Percentiles rank a stretch among this genome's conserved stretches.
These are phyloP conservation scores for Takashimella koratensis DNA, from an alignment of 1,284 basidiomycete species.

Conservation along the genomic window DNA sequence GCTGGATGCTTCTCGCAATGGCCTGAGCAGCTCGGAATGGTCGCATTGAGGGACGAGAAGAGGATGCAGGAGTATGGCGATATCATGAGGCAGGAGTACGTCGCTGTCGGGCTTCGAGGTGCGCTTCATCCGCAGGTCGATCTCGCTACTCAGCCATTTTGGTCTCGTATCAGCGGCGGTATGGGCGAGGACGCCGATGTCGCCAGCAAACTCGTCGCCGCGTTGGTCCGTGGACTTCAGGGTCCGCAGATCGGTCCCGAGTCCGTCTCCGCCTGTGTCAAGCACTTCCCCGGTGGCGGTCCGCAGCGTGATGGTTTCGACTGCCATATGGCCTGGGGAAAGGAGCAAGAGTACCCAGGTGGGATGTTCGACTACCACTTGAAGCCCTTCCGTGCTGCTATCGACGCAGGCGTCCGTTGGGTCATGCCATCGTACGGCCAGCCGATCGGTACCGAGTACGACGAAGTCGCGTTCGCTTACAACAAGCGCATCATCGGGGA, in stretches of 20 bases:
- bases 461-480: constrained; percentile 16
- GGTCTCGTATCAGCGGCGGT: constrained; percentile 11
- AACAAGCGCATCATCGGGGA: constrained; percentile 12
- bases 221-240: constrained; percentile 9
- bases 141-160: constrained; percentile 11
- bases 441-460: constrained; percentile 10
- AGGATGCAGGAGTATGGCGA: constrained; percentile 13
- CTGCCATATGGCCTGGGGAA: constrained; percentile 14
- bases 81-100: constrained; percentile 16
- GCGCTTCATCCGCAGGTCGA: constrained; percentile 17
- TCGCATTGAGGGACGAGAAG: constrained; percentile 9
- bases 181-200: constrained; percentile 15
- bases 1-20: constrained; percentile 13
- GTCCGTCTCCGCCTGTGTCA: constrained; percentile 13
- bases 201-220: constrained; percentile 6
- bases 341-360: constrained; percentile 15
- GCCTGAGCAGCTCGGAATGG: constrained; percentile 17
- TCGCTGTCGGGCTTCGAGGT: constrained; percentile 11
- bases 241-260: neutral
- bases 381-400: constrained; percentile 14
- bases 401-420: constrained; percentile 8
- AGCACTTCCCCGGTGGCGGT: constrained; percentile 21
- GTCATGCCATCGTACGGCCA: constrained; percentile 20
- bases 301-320: constrained; percentile 10
- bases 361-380: constrained; percentile 13